Percentiles rank a stretch among this genome's conserved stretches.
phyloP scores from a whole-genome alignment of 495 filamentous ascomycete species.

The Aspergillus olivimuriae region DNA sequence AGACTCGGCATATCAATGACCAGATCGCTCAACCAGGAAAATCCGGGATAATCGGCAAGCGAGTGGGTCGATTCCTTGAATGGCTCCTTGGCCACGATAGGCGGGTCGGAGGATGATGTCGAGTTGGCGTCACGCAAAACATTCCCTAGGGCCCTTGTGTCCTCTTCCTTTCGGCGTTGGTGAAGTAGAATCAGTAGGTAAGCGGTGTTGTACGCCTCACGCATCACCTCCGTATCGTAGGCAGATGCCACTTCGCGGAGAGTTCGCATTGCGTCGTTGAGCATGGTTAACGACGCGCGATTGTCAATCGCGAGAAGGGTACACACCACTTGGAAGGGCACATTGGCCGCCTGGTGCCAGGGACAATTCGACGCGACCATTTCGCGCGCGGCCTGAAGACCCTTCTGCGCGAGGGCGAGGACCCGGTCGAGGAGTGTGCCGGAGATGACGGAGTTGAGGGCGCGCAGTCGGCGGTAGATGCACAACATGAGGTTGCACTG shows the following conservation, averaged over 20 bases:
- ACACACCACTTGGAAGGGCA: constrained; percentile 50
- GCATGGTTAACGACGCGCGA: constrained; percentile 35
- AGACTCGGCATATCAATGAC: constrained; percentile 41
- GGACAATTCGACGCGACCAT: constrained; percentile 34
- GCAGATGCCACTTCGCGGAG: constrained; percentile 36
- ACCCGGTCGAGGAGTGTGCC: constrained; percentile 28
- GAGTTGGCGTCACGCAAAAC: constrained; percentile 29
- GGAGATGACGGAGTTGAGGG: constrained; percentile 34
- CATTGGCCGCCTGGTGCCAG: constrained; percentile 51
- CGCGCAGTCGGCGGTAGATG: constrained; percentile 44
- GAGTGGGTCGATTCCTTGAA: constrained; percentile 12
- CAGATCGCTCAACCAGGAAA: constrained; percentile 40
- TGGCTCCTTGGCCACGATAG: constrained; percentile 4
- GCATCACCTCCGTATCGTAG: constrained; percentile 42
- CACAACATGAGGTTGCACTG: constrained; percentile 49
- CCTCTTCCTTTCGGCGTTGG: constrained; percentile 38
- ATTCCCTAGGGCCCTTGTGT: constrained; percentile 28
- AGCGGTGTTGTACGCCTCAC: constrained; percentile 48
- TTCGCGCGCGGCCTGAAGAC: constrained; percentile 31
- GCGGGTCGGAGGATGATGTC: constrained; percentile 14
- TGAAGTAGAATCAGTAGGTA: constrained; percentile 42
- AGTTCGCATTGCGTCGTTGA: constrained; percentile 45
- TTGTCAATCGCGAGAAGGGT: constrained; percentile 47
- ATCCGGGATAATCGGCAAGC: constrained; percentile 22
- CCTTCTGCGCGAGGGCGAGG: constrained; percentile 26